Conservation (phyloP, 1,284 basidiomycete genomes). For the Leccinum colubrinum region DNA sequence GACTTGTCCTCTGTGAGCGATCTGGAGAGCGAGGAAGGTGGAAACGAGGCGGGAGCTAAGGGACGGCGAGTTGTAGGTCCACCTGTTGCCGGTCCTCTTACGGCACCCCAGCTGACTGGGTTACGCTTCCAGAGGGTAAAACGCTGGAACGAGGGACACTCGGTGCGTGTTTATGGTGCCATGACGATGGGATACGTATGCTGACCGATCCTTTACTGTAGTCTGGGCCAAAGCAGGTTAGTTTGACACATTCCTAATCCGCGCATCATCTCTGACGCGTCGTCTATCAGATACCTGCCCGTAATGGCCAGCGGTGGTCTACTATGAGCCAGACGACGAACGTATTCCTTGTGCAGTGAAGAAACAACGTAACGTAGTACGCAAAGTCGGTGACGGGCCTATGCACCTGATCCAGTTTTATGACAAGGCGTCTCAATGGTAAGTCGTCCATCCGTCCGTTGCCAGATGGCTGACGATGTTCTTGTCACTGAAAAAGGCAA, state of each 20-base stretch:
- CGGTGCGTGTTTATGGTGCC: conserved; percentile 36
- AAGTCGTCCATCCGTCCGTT: conserved; percentile 13
- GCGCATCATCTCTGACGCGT: conserved; percentile 8
- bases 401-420: conserved; percentile 67
- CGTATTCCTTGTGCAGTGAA: conserved; percentile 51
- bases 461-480: not conserved
- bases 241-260: not conserved
- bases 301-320: conserved; percentile 46
- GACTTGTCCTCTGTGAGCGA: conserved; percentile 31
- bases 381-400: conserved; percentile 34
- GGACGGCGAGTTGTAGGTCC: conserved; percentile 1
- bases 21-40: conserved; percentile 25
- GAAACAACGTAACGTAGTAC: conserved; percentile 31
- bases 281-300: conserved; percentile 32
- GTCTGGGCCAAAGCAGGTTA: conserved; percentile 66
- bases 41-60: conserved; percentile 1
- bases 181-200: conserved; percentile 1
- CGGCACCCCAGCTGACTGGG: not conserved
- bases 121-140: conserved; percentile 31
- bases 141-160: conserved; percentile 49
- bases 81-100: conserved; percentile 9
- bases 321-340: conserved; percentile 47
- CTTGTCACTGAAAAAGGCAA: conserved; percentile 39
- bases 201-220: conserved; percentile 20
- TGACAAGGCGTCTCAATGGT: conserved; percentile 63